Percentiles rank a stretch among this genome's conserved stretches.
These are phyloP conservation scores for Fusarium oxysporum DNA, from an alignment of 2,329 filamentous ascomycete genomes.

Conservation along the genomic window DNA sequence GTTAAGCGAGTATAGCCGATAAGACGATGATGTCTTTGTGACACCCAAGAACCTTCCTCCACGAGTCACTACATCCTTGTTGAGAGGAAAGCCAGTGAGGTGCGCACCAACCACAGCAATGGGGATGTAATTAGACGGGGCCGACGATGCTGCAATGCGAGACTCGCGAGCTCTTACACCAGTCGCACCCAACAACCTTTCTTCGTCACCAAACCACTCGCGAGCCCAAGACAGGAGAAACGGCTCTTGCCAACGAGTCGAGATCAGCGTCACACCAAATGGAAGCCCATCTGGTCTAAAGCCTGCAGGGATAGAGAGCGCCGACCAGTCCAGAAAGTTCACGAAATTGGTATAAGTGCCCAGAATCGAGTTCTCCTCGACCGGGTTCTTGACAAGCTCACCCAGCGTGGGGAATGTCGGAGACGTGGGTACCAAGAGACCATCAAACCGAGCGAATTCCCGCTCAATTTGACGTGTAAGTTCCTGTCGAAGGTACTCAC, in stretches of 20 bases:
- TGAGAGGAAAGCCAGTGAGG: conserved; percentile 50
- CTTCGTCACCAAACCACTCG: conserved; percentile 43
- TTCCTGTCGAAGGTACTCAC: conserved; percentile 51
- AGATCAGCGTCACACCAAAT: conserved; percentile 54
- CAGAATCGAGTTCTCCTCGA: conserved; percentile 64
- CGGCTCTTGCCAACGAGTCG: conserved; percentile 51
- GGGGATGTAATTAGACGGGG: conserved; percentile 6
- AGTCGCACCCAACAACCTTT: conserved; percentile 47
- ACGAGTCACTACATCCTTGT: conserved; percentile 48
- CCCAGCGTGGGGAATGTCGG: conserved; percentile 64
- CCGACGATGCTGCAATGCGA: not conserved
- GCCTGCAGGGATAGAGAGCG: conserved; percentile 64
- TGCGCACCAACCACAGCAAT: conserved; percentile 53
- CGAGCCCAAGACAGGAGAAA: conserved; percentile 46
- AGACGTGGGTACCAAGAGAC: conserved; percentile 67
- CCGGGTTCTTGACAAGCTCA: conserved; percentile 62
- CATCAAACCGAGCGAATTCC: conserved; percentile 57
- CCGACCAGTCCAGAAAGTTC: conserved; percentile 69
- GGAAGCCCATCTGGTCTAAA: conserved; percentile 52
- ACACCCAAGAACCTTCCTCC: conserved; percentile 42
- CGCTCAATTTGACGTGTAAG: conserved; percentile 57
- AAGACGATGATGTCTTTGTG: conserved; percentile 47
- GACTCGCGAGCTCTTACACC: conserved; percentile 19
- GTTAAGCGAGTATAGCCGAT: conserved; percentile 47
- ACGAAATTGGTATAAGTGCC: conserved; percentile 71